A percentile compares a stretch with the other conserved stretches of the same genome.
These are phyloP conservation scores for Trichophyton mentagrophytes DNA, from an alignment of 2,329 filamentous ascomycete genomes.

Conservation along the genomic window DNA sequence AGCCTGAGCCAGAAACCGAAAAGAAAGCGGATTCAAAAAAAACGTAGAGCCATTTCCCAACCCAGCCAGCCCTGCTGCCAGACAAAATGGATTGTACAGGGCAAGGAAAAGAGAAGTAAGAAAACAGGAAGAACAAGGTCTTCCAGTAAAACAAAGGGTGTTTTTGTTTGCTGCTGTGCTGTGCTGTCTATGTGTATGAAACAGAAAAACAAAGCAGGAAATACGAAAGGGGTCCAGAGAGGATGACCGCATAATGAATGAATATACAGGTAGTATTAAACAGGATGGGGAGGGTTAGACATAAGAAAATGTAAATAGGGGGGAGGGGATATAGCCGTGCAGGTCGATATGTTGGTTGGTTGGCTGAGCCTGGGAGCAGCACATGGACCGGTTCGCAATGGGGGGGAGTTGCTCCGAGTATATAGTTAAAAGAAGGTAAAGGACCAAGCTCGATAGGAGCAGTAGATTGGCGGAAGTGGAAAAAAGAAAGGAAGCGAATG, in stretches of 20 bases:
- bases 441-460: background rate
- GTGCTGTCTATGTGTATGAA: slow-evolving; percentile 1
- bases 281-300: background rate
- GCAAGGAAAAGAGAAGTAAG: background rate
- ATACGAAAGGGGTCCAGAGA: background rate
- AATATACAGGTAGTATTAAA: slow-evolving; percentile 1
- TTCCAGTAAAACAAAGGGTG: background rate
- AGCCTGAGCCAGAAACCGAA: background rate
- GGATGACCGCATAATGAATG: background rate
- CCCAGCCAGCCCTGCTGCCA: slow-evolving; percentile 2
- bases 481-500: slow-evolving; percentile 1
- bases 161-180: background rate
- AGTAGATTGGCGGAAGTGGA: background rate
- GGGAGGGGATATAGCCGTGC: background rate
- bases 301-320: background rate
- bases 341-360: background rate
- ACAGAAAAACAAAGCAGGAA: background rate
- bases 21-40: background rate
- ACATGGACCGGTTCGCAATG: background rate
- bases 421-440: background rate
- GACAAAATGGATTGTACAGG: slow-evolving; percentile 1
- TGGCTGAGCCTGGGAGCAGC: background rate
- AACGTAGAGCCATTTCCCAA: background rate
- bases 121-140: background rate
- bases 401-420: background rate